These are phyloP conservation scores for Verticillium isaacii DNA, from an alignment of 2,329 filamentous ascomycete genomes.

Conservation along the genomic window DNA sequence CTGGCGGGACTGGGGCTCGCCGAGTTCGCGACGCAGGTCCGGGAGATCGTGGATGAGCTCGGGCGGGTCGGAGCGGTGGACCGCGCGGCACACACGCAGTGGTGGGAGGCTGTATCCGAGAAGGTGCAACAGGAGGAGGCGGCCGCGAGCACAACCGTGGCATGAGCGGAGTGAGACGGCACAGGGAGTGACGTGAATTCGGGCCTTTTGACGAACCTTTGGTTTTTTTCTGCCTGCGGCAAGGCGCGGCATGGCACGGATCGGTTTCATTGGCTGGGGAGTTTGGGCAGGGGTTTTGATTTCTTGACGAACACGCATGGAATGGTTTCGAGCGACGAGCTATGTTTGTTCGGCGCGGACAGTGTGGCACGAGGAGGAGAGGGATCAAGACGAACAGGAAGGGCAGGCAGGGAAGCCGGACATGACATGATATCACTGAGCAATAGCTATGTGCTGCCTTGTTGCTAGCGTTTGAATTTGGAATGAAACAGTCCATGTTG, in stretches of 20 bases:
- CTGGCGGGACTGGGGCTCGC: constrained; percentile 65
- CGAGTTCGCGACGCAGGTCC: constrained; percentile 67
- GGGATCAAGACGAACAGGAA: neutral
- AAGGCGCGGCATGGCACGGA: neutral
- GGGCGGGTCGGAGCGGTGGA: constrained; percentile 63
- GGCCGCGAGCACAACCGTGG: constrained; percentile 1
- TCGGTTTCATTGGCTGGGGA: neutral
- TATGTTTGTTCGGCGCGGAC: neutral
- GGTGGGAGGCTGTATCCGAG: constrained; percentile 65
- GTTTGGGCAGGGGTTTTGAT: neutral
- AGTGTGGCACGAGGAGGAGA: neutral
- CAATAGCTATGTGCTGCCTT: neutral
- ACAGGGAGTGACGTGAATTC: neutral
- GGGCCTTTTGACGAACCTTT: neutral
- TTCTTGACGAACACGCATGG: neutral
- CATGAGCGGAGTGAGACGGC: neutral
- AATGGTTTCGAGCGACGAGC: neutral
- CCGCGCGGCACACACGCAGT: constrained; percentile 60
- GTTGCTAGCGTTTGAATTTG: neutral
- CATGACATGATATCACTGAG: neutral
- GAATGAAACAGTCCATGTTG: neutral
- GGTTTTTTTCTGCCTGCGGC: neutral
- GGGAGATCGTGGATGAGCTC: constrained; percentile 65
- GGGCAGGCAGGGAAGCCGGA: neutral
- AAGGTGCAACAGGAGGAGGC: constrained; percentile 36